Evolutionary conservation across 2,329 filamentous ascomycete genomes (phyloP).

Genomic region (Sporothrix euskadiensis): DNA sequence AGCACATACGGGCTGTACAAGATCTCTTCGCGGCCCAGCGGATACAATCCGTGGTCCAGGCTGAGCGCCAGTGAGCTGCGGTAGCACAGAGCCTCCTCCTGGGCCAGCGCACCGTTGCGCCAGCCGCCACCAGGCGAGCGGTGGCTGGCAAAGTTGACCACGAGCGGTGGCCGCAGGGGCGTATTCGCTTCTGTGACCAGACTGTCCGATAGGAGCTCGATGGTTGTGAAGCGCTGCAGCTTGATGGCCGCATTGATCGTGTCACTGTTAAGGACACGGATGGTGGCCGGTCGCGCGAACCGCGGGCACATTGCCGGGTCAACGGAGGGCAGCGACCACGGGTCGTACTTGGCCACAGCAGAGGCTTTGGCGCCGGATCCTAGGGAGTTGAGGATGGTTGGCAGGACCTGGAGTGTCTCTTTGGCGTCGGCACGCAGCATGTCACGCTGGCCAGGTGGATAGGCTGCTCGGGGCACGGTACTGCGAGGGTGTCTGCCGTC

Average conservation of each 20-base stretch:
- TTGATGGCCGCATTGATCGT: conserved; percentile 57
- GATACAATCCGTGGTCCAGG: conserved; percentile 42
- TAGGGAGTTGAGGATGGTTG: conserved; percentile 48
- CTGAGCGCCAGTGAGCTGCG: conserved; percentile 57
- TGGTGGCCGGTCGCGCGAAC: conserved; percentile 37
- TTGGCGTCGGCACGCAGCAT: conserved; percentile 46
- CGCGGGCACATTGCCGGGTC: conserved; percentile 47
- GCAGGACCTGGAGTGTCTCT: conserved; percentile 52
- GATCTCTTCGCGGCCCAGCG: conserved; percentile 33
- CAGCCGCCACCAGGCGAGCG: conserved; percentile 63
- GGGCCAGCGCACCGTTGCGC: conserved; percentile 60
- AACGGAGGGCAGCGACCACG: conserved; percentile 38
- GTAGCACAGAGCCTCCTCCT: conserved; percentile 70
- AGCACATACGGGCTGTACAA: conserved; percentile 41
- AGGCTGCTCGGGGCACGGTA: conserved; percentile 7
- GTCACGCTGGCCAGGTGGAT: conserved; percentile 22
- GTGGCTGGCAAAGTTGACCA: conserved; percentile 69
- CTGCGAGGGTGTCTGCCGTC: background rate
- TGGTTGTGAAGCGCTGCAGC: conserved; percentile 24
- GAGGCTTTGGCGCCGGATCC: conserved; percentile 43
- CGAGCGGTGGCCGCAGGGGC: conserved; percentile 30
- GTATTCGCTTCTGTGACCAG: background rate
- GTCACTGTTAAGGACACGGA: conserved; percentile 59
- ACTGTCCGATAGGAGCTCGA: background rate
- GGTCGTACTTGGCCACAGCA: conserved; percentile 43